Base-by-base conservation (phyloP, 2,329 filamentous ascomycete species). In the Alternaria dauci region DNA sequence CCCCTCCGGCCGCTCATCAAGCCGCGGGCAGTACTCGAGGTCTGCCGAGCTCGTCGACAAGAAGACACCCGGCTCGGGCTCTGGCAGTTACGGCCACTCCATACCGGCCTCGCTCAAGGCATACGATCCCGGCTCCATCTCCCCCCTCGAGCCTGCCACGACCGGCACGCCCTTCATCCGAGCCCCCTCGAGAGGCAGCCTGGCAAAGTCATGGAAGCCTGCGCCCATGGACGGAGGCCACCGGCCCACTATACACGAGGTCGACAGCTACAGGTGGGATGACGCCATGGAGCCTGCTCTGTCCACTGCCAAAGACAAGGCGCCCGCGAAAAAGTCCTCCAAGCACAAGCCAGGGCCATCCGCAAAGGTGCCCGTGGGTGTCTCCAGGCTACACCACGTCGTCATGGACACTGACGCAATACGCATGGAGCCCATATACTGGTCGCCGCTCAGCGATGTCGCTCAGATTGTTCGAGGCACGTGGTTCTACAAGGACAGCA, bases 401-500 rank as follows among this genome's bases (percentile, higher is more conserved):
- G 89, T 91, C 59, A 84, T 98, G 69, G 93, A 94, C 23, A 86
- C 70, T 9, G 72, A 76, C 42, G 74, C 72, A 7, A 72, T 74
- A 63, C 85, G 92, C 72, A 96, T 99, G 93, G 92, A 94, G 77
- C 95, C 95, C 0, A 97, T 98, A 61, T 99, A 99, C 76, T 99
- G 95, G 95, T 94, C 91, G 18, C 94, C 95, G 8, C 86, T 98
- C 32, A 93, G 96, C 71, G 95, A 98, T 72, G 87, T 96, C 32
- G 90, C 92, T 7, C 84, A 89, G 36, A 93, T 98, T 2, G 85
- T 91, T 58, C 86, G 95, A 66, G 93, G 91, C 1, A 98, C 94
- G 0, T 99, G 95, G 95, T 99, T 99, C 76, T 98, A 98, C 79
- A 91, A 91, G 81, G 94, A 97, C 73, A 94, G 91, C 1, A 97